A percentile compares a stretch with the other conserved stretches of the same genome.
Evolutionary conservation across 768 basidiomycete genomes (phyloP).

Genomic region (Lentinula lateritia): DNA sequence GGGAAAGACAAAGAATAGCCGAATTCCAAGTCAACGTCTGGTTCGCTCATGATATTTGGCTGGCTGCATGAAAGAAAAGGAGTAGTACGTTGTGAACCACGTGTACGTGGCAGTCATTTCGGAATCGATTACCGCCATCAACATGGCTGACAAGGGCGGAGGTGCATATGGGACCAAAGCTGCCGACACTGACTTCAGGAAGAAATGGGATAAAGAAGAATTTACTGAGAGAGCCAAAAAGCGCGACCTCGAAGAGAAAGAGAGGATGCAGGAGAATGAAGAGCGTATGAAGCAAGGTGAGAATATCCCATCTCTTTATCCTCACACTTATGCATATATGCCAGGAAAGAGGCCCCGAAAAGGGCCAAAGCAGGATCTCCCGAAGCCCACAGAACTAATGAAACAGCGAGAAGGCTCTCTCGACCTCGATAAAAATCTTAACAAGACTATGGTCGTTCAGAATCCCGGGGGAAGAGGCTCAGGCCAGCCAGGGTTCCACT

Average conservation of each 20-base stretch:
- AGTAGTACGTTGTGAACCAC: not conserved
- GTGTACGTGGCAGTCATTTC: not conserved
- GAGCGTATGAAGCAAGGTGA: constrained; percentile 80
- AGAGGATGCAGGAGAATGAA: constrained; percentile 83
- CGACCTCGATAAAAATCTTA: constrained; percentile 91
- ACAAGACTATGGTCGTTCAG: constrained; percentile 93
- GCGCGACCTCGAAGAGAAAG: constrained; percentile 74
- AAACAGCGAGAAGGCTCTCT: constrained; percentile 79
- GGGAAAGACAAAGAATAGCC: constrained; percentile 56
- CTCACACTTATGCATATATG: constrained; percentile 4
- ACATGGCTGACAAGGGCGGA: constrained; percentile 30
- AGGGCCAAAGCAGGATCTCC: constrained; percentile 57
- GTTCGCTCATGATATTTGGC: constrained; percentile 15
- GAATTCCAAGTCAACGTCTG: constrained; percentile 8
- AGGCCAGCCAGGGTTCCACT: constrained; percentile 91
- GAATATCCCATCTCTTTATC: not conserved
- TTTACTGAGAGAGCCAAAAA: constrained; percentile 80
- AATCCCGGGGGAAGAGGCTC: constrained; percentile 77
- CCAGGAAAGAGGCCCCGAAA: constrained; percentile 80
- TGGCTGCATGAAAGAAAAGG: constrained; percentile 6
- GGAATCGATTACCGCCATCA: not conserved
- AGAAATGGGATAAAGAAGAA: constrained; percentile 95
- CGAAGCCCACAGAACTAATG: constrained; percentile 92
- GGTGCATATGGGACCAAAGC: constrained; percentile 40
- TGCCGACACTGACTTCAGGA: constrained; percentile 71